Percentiles rank a stretch among this genome's conserved stretches.
Conservation (phyloP, 2,329 filamentous ascomycete species). For the Boeremia lycopersici region DNA sequence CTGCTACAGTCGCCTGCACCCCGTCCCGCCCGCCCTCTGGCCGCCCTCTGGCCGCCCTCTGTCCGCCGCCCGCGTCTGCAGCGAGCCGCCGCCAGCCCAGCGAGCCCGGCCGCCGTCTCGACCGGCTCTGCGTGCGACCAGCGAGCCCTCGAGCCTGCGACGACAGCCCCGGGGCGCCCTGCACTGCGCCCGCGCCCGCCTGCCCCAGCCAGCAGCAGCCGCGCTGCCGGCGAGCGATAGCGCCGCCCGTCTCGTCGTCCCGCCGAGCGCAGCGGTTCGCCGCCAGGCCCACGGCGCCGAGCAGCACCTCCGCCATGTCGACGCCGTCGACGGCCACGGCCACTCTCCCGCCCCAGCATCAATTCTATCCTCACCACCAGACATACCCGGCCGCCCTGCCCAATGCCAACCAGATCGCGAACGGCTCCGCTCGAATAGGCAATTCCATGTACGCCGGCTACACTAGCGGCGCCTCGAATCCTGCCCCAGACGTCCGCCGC, state of each 20-base stretch:
- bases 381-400: constrained; percentile 29
- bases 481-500: constrained; percentile 42
- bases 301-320: constrained; percentile 45
- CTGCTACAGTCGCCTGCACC: constrained; percentile 18
- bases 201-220: background rate
- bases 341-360: constrained; percentile 49
- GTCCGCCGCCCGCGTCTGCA: background rate
- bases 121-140: constrained; percentile 29
- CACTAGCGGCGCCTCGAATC: constrained; percentile 41
- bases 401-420: constrained; percentile 43
- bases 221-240: background rate
- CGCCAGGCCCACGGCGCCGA: constrained; percentile 31
- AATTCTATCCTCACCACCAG: constrained; percentile 50
- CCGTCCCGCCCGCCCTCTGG: constrained; percentile 12
- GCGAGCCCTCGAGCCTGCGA: constrained; percentile 24
- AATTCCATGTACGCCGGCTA: constrained; percentile 49
- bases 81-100: constrained; percentile 28
- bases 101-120: constrained; percentile 29
- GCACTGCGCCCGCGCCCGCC: constrained; percentile 13
- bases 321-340: constrained; percentile 53
- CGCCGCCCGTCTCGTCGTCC: constrained; percentile 23
- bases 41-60: constrained; percentile 10
- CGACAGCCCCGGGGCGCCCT: constrained; percentile 8
- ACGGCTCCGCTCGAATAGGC: constrained; percentile 41
- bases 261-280: constrained; percentile 34